phyloP scores from a whole-genome alignment of 257 asterid species.

The Nicotiana paniculata region DNA sequence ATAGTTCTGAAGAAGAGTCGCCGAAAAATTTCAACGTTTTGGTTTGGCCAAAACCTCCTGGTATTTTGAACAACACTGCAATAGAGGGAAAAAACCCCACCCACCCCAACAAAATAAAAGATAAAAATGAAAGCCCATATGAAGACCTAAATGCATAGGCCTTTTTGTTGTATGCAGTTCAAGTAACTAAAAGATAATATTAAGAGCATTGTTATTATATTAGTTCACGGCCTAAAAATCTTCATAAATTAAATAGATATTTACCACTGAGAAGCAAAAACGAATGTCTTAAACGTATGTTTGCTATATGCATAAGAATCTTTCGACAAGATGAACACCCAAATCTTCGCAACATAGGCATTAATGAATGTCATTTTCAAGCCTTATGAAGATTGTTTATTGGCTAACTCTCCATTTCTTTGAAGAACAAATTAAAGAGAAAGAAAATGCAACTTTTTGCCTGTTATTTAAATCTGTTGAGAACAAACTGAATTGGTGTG shows the following conservation, averaged over 20 bases:
- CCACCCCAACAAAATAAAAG: not conserved
- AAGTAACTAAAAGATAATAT: not conserved
- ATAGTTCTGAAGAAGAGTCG: no score
- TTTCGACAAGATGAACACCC: not conserved
- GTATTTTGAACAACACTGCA: no score
- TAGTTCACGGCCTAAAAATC: not conserved
- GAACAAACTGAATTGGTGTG: no score
- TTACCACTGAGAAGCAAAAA: no score
- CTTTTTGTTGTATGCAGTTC: not conserved
- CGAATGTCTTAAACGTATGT: not conserved
- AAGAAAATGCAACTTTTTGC: not conserved
- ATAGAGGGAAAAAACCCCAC: no score
- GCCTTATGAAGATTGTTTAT: not conserved
- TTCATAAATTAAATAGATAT: not conserved
- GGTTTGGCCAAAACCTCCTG: no score
- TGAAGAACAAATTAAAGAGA: not conserved
- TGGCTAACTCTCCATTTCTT: not conserved
- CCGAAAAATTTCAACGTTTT: no score
- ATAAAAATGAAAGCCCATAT: not conserved
- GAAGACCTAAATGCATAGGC: no score
- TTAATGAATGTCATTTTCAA: not conserved
- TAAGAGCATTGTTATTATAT: not conserved
- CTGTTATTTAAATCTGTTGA: no score
- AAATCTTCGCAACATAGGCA: not conserved
- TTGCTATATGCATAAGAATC: not conserved